These are phyloP conservation scores for Phytopythium sindhum DNA, from an alignment of 352 stramenopile genomes.

Conservation along the genomic window DNA sequence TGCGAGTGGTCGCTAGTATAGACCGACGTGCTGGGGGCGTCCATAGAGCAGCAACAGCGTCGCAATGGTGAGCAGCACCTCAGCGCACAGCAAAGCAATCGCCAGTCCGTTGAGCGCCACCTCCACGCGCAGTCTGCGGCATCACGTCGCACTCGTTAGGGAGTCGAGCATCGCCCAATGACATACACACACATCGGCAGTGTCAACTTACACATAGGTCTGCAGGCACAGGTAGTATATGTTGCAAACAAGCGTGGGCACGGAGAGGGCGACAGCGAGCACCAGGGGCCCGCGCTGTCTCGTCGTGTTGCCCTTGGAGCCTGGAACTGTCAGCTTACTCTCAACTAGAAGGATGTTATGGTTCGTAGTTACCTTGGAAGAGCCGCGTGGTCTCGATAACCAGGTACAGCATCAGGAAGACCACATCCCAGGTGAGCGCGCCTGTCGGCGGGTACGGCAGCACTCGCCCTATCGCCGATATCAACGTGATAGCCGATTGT, in stretches of 20 bases:
- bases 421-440: conserved; percentile 53
- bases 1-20: not conserved
- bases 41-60: conserved; percentile 38
- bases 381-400: conserved; percentile 54
- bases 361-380: conserved; percentile 39
- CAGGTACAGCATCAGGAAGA: conserved; percentile 61
- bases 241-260: conserved; percentile 58
- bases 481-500: not conserved
- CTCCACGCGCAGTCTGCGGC: conserved; percentile 50
- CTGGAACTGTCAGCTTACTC: conserved; percentile 10
- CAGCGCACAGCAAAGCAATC: conserved; percentile 47
- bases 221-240: conserved; percentile 75
- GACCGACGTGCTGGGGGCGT: not conserved
- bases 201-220: conserved; percentile 59
- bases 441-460: conserved; percentile 46
- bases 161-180: no score
- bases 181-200: no score
- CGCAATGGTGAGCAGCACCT: conserved; percentile 49
- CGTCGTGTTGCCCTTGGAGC: conserved; percentile 83
- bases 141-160: conserved; percentile 4
- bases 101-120: conserved; percentile 57
- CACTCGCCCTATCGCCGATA: conserved; percentile 29
- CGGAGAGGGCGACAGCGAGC: conserved; percentile 48
- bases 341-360: not conserved
- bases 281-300: conserved; percentile 54